A percentile compares a stretch with the other conserved stretches of the same genome.
Evolutionary conservation across 2,329 filamentous ascomycete genomes (phyloP).

Genomic region (Pezicula radicicola): DNA sequence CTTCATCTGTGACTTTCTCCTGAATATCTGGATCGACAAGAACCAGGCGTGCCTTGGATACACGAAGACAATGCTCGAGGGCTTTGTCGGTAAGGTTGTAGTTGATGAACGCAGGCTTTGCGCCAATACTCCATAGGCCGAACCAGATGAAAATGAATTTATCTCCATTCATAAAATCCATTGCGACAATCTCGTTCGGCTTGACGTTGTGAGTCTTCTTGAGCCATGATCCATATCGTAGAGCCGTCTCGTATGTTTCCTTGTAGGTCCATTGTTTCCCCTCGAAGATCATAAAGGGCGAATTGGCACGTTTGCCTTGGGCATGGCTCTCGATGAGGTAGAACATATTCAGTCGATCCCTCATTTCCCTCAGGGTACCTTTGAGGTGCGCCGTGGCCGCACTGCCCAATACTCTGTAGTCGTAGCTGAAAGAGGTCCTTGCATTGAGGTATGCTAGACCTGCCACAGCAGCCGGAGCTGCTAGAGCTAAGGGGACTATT

Average conservation of each 20-base stretch:
- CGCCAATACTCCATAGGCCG: constrained; percentile 80
- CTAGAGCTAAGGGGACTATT: constrained; percentile 50
- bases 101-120: constrained; percentile 82
- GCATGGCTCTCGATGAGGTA: constrained; percentile 72
- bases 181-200: constrained; percentile 72
- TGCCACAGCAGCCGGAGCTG: constrained; percentile 61
- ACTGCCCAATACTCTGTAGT: constrained; percentile 56
- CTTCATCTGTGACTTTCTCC: constrained; percentile 53
- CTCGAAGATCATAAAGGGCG: constrained; percentile 64
- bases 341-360: constrained; percentile 67
- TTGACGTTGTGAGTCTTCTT: constrained; percentile 60
- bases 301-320: constrained; percentile 47
- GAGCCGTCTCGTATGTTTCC: constrained; percentile 66
- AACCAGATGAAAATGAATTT: constrained; percentile 73
- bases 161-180: constrained; percentile 81
- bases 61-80: constrained; percentile 70
- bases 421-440: constrained; percentile 63
- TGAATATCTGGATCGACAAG: constrained; percentile 63
- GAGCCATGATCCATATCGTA: constrained; percentile 76
- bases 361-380: constrained; percentile 44
- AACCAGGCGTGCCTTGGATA: constrained; percentile 63
- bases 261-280: constrained; percentile 69
- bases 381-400: constrained; percentile 43
- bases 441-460: constrained; percentile 78
- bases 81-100: constrained; percentile 74